Conservation (phyloP, 768 basidiomycete species). For the Tricholoma flavovirens region DNA sequence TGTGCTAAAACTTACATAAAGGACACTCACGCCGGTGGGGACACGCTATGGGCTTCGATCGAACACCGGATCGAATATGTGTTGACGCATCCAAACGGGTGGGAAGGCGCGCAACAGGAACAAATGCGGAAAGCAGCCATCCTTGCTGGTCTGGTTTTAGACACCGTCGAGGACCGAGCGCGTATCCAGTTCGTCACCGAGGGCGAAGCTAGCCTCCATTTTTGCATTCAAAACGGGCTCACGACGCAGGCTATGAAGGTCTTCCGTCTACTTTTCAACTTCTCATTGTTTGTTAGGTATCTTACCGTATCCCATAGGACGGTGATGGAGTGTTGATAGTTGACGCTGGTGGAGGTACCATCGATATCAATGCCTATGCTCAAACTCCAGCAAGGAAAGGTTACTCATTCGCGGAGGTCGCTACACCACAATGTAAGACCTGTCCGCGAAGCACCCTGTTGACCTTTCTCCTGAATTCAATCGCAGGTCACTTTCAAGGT, state of each 20-base stretch:
- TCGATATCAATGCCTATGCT: conserved; percentile 54
- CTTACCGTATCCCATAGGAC: conserved; percentile 22
- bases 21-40: conserved; percentile 40
- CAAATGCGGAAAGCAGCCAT: conserved; percentile 51
- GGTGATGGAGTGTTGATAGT: conserved; percentile 47
- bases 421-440: conserved; percentile 36
- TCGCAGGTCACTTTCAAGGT: conserved; percentile 43
- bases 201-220: conserved; percentile 59
- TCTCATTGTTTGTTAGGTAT: neutral
- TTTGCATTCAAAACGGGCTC: conserved; percentile 44
- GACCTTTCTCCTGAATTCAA: neutral
- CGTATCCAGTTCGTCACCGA: conserved; percentile 56
- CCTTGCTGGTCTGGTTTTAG: conserved; percentile 43
- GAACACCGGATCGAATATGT: conserved; percentile 42
- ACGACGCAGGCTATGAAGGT: conserved; percentile 33
- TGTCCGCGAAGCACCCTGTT: neutral
- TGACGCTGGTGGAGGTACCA: conserved; percentile 60
- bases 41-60: conserved; percentile 39
- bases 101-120: conserved; percentile 56
- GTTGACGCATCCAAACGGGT: conserved; percentile 59
- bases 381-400: conserved; percentile 21
- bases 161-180: conserved; percentile 23
- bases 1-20: conserved; percentile 43
- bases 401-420: conserved; percentile 41
- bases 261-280: neutral